These are phyloP conservation scores for Alternaria rosae DNA, from an alignment of 2,329 filamentous ascomycete species.

Conservation along the genomic window DNA sequence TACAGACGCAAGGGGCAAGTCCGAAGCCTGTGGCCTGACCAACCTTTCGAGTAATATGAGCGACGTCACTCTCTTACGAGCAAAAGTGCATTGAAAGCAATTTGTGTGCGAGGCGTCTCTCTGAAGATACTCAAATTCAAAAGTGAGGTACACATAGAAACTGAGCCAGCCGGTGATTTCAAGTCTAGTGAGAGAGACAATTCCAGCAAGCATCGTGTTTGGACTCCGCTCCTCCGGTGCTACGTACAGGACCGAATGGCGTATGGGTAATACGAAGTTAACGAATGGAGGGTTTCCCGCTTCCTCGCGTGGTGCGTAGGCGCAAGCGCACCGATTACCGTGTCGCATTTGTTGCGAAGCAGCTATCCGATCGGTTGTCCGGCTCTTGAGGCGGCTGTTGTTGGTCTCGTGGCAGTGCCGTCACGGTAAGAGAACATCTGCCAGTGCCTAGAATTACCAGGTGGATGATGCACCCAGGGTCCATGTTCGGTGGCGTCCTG, in stretches of 20 bases:
- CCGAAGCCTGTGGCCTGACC: constrained; percentile 18
- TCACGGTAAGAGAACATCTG: constrained; percentile 6
- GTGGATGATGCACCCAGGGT: constrained; percentile 6
- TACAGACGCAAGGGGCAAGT: constrained; percentile 37
- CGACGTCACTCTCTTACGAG: constrained; percentile 26
- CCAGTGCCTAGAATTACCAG: constrained; percentile 3
- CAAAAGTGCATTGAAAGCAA: constrained; percentile 22
- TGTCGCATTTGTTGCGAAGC: constrained; percentile 36
- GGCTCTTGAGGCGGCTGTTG: constrained; percentile 35
- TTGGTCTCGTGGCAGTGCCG: constrained; percentile 18
- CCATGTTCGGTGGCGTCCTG: constrained; percentile 22
- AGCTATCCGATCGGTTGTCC: constrained; percentile 31
- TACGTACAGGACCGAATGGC: constrained; percentile 31
- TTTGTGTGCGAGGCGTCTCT: constrained; percentile 3
- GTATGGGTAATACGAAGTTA: constrained; percentile 34
- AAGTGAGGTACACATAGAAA: constrained; percentile 15
- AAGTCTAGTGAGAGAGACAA: constrained; percentile 16
- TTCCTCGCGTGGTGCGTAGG: constrained; percentile 44
- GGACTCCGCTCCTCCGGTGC: constrained; percentile 16
- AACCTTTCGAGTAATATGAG: constrained; percentile 16
- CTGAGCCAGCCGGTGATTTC: constrained; percentile 21
- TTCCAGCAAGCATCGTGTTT: constrained; percentile 26
- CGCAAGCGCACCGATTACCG: constrained; percentile 36
- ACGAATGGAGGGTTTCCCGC: constrained; percentile 35
- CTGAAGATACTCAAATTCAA: constrained; percentile 1